Base-by-base conservation (phyloP, 108 stramenopile genomes). In the Nitzschia inconspicua region DNA sequence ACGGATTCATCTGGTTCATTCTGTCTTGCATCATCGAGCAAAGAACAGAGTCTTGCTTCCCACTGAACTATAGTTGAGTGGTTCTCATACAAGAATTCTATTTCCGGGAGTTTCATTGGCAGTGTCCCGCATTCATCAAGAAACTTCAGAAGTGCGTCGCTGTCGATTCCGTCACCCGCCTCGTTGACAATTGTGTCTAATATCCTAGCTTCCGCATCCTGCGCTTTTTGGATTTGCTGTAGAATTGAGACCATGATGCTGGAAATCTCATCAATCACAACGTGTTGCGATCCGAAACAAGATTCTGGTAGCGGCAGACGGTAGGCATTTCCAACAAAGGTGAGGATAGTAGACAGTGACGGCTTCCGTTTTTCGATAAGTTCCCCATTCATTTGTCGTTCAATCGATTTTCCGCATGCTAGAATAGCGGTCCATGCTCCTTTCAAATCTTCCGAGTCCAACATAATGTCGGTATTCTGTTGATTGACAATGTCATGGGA, bases 161-260 rank as follows among this genome's bases (percentile, higher is more conserved):
- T 35, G 62, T 89, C 85, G 27, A 84, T 63, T 36, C 88, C 88
- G n/a, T 53, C 69, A 23, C 70, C 60, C 30, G 76, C 63, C 35
- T 84, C 71, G 36, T 82, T 53, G 36, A 66, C 61, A 40, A 71
- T 25, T 23, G 36, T 51, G 47, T 81, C 80, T 25, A 60, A 25
- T 25, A 76, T 43, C 25, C 57, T 37, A 0, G 71, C 71, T 60
- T 60, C 72, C 23, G 44, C 43, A 28, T 65, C 24, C 31, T 66
- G 55, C 5, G 71, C 66, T 23, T 60, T 51, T 6, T 43, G 43
- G 23, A 66, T 42, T 22, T 62, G 55, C 42, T 60, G 64, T 29
- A 70, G 32, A 8, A 76, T 43, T 0, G 56, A 36, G n/a, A 43
- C 18, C 4, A 68, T 31, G 20, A 56, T 68, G 29, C 37, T 25